Conservation (phyloP, 352 stramenopile genomes). For the Thraustotheca clavata region DNA sequence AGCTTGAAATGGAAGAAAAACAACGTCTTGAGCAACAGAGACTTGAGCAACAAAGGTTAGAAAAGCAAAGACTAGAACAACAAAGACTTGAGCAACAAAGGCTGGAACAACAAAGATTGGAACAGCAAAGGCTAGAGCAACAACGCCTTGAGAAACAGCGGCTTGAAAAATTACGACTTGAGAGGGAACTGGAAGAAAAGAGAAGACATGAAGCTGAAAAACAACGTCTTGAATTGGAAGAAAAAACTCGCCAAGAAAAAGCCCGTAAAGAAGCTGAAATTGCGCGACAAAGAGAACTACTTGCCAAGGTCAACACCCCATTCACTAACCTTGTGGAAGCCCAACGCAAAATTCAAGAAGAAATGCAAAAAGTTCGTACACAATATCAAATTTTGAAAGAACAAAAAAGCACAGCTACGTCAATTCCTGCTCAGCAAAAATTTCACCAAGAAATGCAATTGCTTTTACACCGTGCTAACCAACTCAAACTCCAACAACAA, state of each 20-base stretch:
- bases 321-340: slow-evolving; percentile 7
- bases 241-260: slow-evolving; percentile 40
- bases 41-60: slow-evolving; percentile 24
- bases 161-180: slow-evolving; percentile 47
- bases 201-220: not conserved
- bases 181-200: slow-evolving; percentile 1
- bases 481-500: no score
- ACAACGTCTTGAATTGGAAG: slow-evolving; percentile 41
- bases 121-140: slow-evolving; percentile 40
- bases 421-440: slow-evolving; percentile 56
- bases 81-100: slow-evolving; percentile 34
- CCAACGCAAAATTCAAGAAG: slow-evolving; percentile 24
- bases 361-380: slow-evolving; percentile 51
- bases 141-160: slow-evolving; percentile 27
- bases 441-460: slow-evolving; percentile 33
- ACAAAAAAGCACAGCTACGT: slow-evolving; percentile 63
- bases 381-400: slow-evolving; percentile 40
- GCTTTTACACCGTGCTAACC: not conserved
- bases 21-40: slow-evolving; percentile 47
- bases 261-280: no score
- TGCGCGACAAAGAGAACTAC: not conserved
- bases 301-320: no score
- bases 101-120: slow-evolving; percentile 30
- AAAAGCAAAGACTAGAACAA: slow-evolving; percentile 36
- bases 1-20: slow-evolving; percentile 31